Evolutionary conservation across 257 asterid genomes (phyloP).

Genomic region (Agastache rugosa): DNA sequence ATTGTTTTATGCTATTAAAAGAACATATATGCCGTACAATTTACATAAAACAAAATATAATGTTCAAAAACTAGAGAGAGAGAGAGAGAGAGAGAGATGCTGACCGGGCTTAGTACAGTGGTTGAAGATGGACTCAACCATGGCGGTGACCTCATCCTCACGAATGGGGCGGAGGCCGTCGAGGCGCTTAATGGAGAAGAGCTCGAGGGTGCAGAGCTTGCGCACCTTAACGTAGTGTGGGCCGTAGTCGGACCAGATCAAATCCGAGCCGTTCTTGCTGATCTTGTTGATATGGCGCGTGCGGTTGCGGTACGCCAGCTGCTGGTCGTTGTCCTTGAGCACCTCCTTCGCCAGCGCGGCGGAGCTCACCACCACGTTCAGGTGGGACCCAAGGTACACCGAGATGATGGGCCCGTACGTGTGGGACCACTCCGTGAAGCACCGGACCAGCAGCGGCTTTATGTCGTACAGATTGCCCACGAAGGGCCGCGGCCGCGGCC

Average conservation of each 20-base stretch:
- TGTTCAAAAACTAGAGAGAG: neutral
- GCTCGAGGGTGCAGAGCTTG: slow-evolving; percentile 80
- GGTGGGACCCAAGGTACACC: slow-evolving; percentile 53
- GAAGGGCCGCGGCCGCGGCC: slow-evolving; percentile 51
- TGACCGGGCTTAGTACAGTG: slow-evolving; percentile 64
- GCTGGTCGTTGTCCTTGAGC: slow-evolving; percentile 53
- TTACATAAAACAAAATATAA: too few relatives aligned
- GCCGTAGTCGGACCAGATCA: slow-evolving; percentile 93
- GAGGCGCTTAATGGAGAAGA: slow-evolving; percentile 72
- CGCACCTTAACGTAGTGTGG: slow-evolving; percentile 88
- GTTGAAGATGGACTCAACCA: slow-evolving; percentile 71
- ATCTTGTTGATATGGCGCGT: slow-evolving; percentile 49
- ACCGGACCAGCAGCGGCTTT: slow-evolving; percentile 50
- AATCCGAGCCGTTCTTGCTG: slow-evolving; percentile 76
- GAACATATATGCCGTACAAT: too few relatives aligned
- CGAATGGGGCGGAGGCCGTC: slow-evolving; percentile 80
- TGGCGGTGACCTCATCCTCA: slow-evolving; percentile 82
- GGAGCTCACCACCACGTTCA: slow-evolving; percentile 46
- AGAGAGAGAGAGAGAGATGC: neutral
- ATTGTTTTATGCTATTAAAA: too few relatives aligned
- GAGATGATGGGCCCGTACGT: slow-evolving; percentile 62
- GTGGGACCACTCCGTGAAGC: slow-evolving; percentile 54
- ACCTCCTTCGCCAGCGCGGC: slow-evolving; percentile 54
- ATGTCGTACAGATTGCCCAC: slow-evolving; percentile 52
- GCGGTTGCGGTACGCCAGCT: slow-evolving; percentile 52